These are phyloP conservation scores for Petrea volubilis DNA, from an alignment of 257 asterid genomes.

Conservation along the genomic window DNA sequence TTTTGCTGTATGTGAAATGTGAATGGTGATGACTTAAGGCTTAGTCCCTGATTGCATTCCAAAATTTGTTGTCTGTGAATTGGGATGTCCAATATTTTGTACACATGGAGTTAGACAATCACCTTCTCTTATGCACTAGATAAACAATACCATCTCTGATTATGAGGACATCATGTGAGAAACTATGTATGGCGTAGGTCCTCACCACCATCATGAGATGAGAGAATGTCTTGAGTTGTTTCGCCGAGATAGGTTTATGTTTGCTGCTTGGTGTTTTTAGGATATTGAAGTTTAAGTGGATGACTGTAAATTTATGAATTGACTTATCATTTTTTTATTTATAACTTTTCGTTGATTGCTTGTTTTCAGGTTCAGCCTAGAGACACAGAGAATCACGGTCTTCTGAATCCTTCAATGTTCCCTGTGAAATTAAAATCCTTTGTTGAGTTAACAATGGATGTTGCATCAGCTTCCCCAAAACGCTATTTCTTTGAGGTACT, in stretches of 20 bases:
- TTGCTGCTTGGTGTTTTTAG: conserved; percentile 19
- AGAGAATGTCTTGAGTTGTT: neutral
- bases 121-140: conserved; percentile 8
- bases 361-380: conserved; percentile 60
- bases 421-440: conserved; percentile 77
- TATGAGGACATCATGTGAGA: conserved; percentile 12
- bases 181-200: neutral
- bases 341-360: conserved; percentile 4
- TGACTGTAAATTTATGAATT: neutral
- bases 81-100: neutral
- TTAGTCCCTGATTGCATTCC: neutral
- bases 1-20: conserved; percentile 22
- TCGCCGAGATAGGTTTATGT: neutral
- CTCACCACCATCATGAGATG: neutral
- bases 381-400: conserved; percentile 34
- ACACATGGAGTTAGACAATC: neutral
- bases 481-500: conserved; percentile 95
- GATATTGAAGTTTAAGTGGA: neutral
- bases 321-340: conserved; percentile 7
- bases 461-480: conserved; percentile 89
- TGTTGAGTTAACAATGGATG: conserved; percentile 86
- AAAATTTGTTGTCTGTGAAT: neutral
- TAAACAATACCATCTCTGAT: neutral
- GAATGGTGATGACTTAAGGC: neutral
- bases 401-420: conserved; percentile 27